phyloP scores from a whole-genome alignment of 768 basidiomycete species.

The Asterophora lycoperdoides region DNA sequence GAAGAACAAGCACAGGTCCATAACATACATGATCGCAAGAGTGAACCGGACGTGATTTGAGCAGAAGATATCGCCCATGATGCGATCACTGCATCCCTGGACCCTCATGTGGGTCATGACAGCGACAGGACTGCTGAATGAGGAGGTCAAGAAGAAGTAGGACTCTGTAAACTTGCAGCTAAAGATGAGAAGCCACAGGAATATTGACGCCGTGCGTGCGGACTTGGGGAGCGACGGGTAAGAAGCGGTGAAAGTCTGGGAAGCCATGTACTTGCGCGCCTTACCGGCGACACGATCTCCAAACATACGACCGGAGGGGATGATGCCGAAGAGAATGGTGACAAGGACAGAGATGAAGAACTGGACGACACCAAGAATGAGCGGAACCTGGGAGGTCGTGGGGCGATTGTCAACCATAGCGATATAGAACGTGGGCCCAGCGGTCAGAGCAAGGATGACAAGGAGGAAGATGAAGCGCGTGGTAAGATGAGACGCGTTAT shows the following conservation, averaged over 20 bases:
- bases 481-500: slow-evolving; percentile 95
- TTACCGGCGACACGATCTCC: slow-evolving; percentile 98
- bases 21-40: slow-evolving; percentile 96
- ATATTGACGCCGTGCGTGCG: slow-evolving; percentile 79
- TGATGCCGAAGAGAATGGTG: slow-evolving; percentile 77
- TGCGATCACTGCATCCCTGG: slow-evolving; percentile 81
- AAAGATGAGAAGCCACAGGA: slow-evolving; percentile 90
- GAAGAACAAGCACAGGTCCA: slow-evolving; percentile 98
- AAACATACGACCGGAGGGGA: slow-evolving; percentile 98
- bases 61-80: slow-evolving; percentile 79
- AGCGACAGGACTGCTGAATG: slow-evolving; percentile 93
- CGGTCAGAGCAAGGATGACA: slow-evolving; percentile 88
- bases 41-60: slow-evolving; percentile 92
- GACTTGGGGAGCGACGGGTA: slow-evolving; percentile 75
- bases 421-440: slow-evolving; percentile 92
- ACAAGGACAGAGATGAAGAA: slow-evolving; percentile 87
- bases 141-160: slow-evolving; percentile 96
- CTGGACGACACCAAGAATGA: slow-evolving; percentile 91
- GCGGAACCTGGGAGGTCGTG: slow-evolving; percentile 61
- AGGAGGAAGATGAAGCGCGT: slow-evolving; percentile 90
- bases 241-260: slow-evolving; percentile 97
- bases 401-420: slow-evolving; percentile 72
- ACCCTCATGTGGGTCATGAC: slow-evolving; percentile 97
- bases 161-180: slow-evolving; percentile 96
- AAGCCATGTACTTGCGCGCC: slow-evolving; percentile 96